These are phyloP conservation scores for Barnettozyma botsteinii DNA, from an alignment of 805 yeast species.

Conservation along the genomic window DNA sequence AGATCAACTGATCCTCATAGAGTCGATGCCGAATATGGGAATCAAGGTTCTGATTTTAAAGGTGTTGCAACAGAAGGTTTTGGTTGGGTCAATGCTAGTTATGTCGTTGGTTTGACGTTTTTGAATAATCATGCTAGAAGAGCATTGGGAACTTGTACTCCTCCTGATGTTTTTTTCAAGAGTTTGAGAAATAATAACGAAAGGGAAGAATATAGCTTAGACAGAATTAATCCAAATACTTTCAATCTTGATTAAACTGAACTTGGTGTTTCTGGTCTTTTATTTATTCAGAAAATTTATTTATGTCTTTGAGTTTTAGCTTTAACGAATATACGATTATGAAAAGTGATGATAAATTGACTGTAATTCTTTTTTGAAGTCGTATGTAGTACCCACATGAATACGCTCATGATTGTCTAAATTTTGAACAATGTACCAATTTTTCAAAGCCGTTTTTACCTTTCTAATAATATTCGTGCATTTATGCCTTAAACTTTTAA, in stretches of 20 bases:
- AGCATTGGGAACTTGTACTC: slow-evolving; percentile 60
- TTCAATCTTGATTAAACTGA: not conserved
- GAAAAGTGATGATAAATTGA: too few relatives aligned
- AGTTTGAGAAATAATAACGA: slow-evolving; percentile 20
- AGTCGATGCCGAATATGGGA: slow-evolving; percentile 95
- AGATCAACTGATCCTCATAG: slow-evolving; percentile 78
- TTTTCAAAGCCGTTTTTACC: too few relatives aligned
- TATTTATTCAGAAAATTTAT: too few relatives aligned
- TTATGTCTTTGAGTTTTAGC: too few relatives aligned
- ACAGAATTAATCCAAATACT: slow-evolving; percentile 8
- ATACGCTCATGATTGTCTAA: too few relatives aligned
- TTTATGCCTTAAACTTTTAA: too few relatives aligned
- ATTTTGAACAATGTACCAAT: too few relatives aligned
- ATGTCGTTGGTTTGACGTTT: slow-evolving; percentile 62
- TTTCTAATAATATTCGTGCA: too few relatives aligned
- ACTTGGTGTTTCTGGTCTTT: too few relatives aligned
- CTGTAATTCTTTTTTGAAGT: too few relatives aligned
- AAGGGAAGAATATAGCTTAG: slow-evolving; percentile 19
- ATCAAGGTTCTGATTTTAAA: slow-evolving; percentile 88
- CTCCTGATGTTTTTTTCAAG: slow-evolving; percentile 24
- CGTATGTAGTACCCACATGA: too few relatives aligned
- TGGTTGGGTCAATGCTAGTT: slow-evolving; percentile 97
- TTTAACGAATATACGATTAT: not conserved
- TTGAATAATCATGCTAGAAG: slow-evolving; percentile 62
- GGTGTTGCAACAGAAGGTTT: slow-evolving; percentile 96